Percentiles rank a stretch among this genome's conserved stretches.
Conservation (phyloP, 352 stramenopile genomes). For the Phytophthora hibernalis region DNA sequence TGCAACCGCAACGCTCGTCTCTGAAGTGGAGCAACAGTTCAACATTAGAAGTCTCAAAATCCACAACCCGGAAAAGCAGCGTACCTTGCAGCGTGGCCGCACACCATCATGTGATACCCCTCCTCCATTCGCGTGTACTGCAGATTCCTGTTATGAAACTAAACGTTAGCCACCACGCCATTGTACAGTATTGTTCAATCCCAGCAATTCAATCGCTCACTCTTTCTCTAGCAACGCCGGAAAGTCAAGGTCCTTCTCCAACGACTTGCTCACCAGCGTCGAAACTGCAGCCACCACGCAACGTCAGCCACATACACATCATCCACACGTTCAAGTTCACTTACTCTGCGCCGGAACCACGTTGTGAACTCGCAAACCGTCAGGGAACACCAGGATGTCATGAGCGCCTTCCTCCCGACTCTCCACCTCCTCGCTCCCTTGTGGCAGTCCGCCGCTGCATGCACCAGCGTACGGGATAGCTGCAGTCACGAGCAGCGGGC, state of each 20-base stretch:
- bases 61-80: neutral
- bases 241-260: constrained; percentile 46
- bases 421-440: constrained; percentile 3
- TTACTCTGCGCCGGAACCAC: constrained; percentile 56
- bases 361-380: constrained; percentile 64
- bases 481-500: constrained; percentile 57
- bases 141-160: constrained; percentile 40
- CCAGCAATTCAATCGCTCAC: constrained; percentile 24
- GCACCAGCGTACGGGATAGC: constrained; percentile 52
- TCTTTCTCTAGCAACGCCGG: constrained; percentile 37
- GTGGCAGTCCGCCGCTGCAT: constrained; percentile 3
- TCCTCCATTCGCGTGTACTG: constrained; percentile 44
- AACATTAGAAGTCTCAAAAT: constrained; percentile 15
- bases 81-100: constrained; percentile 56
- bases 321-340: constrained; percentile 6
- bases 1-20: constrained; percentile 79
- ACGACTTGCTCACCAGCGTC: constrained; percentile 41
- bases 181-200: too few relatives aligned
- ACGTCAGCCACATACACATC: neutral
- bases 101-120: constrained; percentile 73
- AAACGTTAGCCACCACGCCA: neutral
- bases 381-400: constrained; percentile 76
- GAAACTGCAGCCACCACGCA: constrained; percentile 31
- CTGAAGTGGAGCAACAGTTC: constrained; percentile 27
- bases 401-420: constrained; percentile 35